Percentiles rank a stretch among this genome's conserved stretches.
phyloP scores from a whole-genome alignment of 345 rosid genomes.

The Orychophragmus violaceus region DNA sequence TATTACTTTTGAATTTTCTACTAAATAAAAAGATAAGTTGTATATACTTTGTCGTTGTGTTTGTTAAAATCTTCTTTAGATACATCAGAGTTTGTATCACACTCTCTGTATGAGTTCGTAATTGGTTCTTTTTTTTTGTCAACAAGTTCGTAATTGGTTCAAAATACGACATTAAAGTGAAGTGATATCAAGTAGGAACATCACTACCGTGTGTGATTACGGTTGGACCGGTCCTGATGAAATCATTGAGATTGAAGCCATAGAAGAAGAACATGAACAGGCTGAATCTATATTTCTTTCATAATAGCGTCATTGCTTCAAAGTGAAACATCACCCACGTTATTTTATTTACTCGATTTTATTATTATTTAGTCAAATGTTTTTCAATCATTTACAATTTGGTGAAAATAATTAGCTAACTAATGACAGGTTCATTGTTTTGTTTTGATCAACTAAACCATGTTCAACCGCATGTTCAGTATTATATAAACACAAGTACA shows the following conservation, averaged over 20 bases:
- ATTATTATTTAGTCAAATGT: background rate
- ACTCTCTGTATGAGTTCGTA: too few relatives aligned
- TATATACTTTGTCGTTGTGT: too few relatives aligned
- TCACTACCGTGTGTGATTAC: too few relatives aligned
- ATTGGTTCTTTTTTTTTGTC: too few relatives aligned
- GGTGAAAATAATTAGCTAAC: slow-evolving; percentile 11
- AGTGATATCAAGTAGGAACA: too few relatives aligned
- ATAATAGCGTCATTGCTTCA: slow-evolving; percentile 31
- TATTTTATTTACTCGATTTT: background rate
- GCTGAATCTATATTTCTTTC: slow-evolving; percentile 13
- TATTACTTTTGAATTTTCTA: too few relatives aligned
- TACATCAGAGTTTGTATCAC: too few relatives aligned
- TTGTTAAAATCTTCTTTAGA: too few relatives aligned
- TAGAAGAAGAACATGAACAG: slow-evolving; percentile 26
- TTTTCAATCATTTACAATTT: slow-evolving; percentile 11
- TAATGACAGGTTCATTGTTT: slow-evolving; percentile 1
- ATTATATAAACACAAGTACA: background rate
- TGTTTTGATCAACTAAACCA: slow-evolving; percentile 4
- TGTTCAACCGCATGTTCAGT: slow-evolving; percentile 18
- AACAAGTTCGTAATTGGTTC: too few relatives aligned
- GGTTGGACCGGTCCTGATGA: too few relatives aligned
- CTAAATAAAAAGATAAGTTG: too few relatives aligned
- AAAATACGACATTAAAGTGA: too few relatives aligned
- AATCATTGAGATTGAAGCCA: slow-evolving; percentile 4
- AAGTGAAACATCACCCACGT: slow-evolving; percentile 17